phyloP scores from a whole-genome alignment of 2,329 filamentous ascomycete species.

The Tolypocladium endophyticum region DNA sequence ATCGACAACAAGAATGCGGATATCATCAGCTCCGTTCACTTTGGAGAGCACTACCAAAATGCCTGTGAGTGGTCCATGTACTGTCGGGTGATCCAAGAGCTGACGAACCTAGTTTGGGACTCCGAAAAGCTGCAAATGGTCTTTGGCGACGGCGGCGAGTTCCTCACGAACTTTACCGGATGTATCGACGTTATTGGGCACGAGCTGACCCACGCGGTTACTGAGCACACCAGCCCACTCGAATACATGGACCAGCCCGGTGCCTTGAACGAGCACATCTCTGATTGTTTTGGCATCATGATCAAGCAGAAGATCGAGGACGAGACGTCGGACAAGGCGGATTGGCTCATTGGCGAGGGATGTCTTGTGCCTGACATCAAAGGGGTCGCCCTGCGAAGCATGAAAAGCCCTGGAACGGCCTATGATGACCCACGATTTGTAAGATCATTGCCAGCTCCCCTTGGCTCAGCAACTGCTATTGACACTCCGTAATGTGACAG shows the following conservation, averaged over 20 bases:
- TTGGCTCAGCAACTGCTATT: not conserved
- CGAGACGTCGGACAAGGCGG: slow-evolving; percentile 31
- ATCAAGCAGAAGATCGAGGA: slow-evolving; percentile 41
- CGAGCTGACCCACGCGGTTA: slow-evolving; percentile 46
- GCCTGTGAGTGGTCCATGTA: slow-evolving; percentile 27
- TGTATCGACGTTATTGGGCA: slow-evolving; percentile 47
- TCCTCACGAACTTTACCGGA: slow-evolving; percentile 39
- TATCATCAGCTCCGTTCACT: slow-evolving; percentile 44
- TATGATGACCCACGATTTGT: slow-evolving; percentile 41
- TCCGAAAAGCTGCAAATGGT: slow-evolving; percentile 39
- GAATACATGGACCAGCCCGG: slow-evolving; percentile 41
- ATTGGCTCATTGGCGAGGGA: slow-evolving; percentile 45
- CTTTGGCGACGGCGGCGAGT: slow-evolving; percentile 43
- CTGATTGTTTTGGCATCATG: slow-evolving; percentile 48
- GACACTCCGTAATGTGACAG: slow-evolving; percentile 10
- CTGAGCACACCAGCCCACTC: slow-evolving; percentile 37
- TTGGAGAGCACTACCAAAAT: slow-evolving; percentile 37
- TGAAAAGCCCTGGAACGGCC: slow-evolving; percentile 43
- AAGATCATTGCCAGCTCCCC: slow-evolving; percentile 11
- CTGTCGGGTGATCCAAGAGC: not conserved
- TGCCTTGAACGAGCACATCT: slow-evolving; percentile 45
- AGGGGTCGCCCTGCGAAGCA: slow-evolving; percentile 39
- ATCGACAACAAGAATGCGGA: slow-evolving; percentile 39
- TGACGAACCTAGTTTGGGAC: slow-evolving; percentile 33
- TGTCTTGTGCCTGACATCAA: slow-evolving; percentile 40